Conservation (phyloP, 129 eudicot genomes). For the Escallonia herrerae region DNA sequence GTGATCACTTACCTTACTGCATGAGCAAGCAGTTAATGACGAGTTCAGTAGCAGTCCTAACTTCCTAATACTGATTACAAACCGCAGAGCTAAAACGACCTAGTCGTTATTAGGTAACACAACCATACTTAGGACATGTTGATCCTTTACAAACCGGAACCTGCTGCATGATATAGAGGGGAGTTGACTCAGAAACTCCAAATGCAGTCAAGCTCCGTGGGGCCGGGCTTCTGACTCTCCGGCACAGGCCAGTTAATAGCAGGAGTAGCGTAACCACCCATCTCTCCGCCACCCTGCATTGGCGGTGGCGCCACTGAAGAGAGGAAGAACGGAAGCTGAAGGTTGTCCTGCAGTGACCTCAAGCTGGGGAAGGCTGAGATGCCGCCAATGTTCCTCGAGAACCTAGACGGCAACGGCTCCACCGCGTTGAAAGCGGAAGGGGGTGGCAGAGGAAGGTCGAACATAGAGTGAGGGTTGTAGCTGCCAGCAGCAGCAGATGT, state of each 20-base stretch:
- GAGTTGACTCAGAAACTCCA: conserved; percentile 49
- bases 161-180: no score
- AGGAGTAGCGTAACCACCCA: conserved; percentile 19
- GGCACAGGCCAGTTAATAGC: conserved; percentile 42
- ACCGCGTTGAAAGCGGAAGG: conserved; percentile 5
- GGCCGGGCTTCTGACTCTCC: conserved; percentile 41
- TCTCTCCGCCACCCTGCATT: conserved; percentile 18
- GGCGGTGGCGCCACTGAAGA: conserved; percentile 30
- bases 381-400: conserved; percentile 15
- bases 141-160: no score
- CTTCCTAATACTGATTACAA: no score
- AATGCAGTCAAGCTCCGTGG: conserved; percentile 76
- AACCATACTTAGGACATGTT: no score
- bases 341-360: conserved; percentile 72
- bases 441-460: conserved; percentile 41
- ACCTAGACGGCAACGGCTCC: conserved; percentile 3
- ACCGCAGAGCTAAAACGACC: no score
- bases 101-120: no score
- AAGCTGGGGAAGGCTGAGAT: conserved; percentile 51
- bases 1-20: no score
- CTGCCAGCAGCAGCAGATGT: conserved; percentile 37
- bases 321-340: conserved; percentile 50
- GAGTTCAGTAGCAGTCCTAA: no score
- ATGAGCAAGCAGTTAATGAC: no score
- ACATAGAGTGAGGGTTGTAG: conserved; percentile 24